Conservation (phyloP, 1,139 yeast species). For the Pichia sp. region DNA sequence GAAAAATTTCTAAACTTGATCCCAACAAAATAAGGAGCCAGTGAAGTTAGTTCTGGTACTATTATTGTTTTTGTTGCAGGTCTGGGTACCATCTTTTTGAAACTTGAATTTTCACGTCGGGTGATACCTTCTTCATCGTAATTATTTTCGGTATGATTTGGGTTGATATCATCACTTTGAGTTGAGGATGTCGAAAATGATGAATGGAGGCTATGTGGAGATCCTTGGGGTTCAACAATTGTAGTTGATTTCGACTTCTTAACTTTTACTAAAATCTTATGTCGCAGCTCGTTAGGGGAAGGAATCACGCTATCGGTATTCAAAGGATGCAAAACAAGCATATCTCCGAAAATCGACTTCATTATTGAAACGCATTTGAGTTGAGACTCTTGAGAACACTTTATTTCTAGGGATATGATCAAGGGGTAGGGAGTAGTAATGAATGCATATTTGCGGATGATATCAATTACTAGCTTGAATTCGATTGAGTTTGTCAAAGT, state of each 20-base stretch:
- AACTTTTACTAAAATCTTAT: conserved; percentile 70
- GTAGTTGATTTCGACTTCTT: conserved; percentile 38
- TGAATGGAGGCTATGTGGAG: conserved; percentile 14
- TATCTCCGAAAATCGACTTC: conserved; percentile 54
- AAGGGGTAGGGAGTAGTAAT: conserved; percentile 79
- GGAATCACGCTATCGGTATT: conserved; percentile 44
- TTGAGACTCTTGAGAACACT: conserved; percentile 70
- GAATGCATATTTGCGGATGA: conserved; percentile 81
- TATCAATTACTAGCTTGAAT: conserved; percentile 63
- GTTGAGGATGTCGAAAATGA: conserved; percentile 41
- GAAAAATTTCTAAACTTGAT: conserved; percentile 77
- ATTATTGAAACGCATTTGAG: conserved; percentile 49
- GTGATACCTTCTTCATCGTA: not conserved
- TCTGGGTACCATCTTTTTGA: conserved; percentile 21
- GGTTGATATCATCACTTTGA: conserved; percentile 44
- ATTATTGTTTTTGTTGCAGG: conserved; percentile 36
- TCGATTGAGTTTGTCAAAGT: conserved; percentile 74
- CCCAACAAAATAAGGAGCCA: conserved; percentile 72
- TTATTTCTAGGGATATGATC: conserved; percentile 81
- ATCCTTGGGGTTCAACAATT: conserved; percentile 7
- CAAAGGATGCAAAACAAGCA: conserved; percentile 46
- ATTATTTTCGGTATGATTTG: not conserved
- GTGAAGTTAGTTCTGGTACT: conserved; percentile 48
- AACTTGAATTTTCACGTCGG: not conserved
- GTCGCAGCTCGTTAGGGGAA: conserved; percentile 66